Base-by-base conservation (phyloP, 1,284 basidiomycete genomes). In the Ustilago hordei region DNA sequence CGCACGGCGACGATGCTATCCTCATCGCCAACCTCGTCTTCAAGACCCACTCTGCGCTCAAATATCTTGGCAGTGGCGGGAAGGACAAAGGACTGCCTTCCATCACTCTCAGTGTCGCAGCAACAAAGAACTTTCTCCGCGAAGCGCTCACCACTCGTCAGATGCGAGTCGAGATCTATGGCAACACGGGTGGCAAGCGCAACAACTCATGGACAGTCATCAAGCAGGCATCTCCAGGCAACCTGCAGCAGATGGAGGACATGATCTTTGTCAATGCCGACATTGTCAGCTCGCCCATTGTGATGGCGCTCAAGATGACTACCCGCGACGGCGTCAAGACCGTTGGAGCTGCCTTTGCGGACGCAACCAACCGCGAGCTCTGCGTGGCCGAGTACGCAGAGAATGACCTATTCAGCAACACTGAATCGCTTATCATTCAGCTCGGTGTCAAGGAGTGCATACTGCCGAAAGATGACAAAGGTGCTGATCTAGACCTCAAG, bases 401-500 rank as follows among this genome's bases (percentile, higher is more conserved):
- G 84, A 97, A 96, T 81, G 97, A 99, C 74, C 88, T 95, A 12
- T 98, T 95, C 87, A 95, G 94, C 1, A 99, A 99, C 84, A 92
- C 93, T 3, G 96, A 99, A 93, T 95, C 94, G 4, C 90, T 99
- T 15, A 88, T 98, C 55, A 98, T 99, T 71, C 97, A 99, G 86
- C 90, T 99, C 1, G 95, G 94, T 2, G 94, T 95, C 52, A 99
- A 99, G 86, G 97, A 99, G 87, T 95, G 94, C 36, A 76, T 91
- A 41, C 69, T 91, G 8, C 88, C 89, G n/a, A 86, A 86, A 3
- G 88, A 90, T 74, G 89, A 89, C 57, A 89, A 89, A 73, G 77
- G 83, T 43, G 85, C 85, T 38, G 95, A 98, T 84, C 89, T 95
- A 68, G 95, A 99, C 55, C 72, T 85, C 19, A 31, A 91, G 95